Conservation (phyloP, 345 rosid genomes). For the Lumnitzera littorea region DNA sequence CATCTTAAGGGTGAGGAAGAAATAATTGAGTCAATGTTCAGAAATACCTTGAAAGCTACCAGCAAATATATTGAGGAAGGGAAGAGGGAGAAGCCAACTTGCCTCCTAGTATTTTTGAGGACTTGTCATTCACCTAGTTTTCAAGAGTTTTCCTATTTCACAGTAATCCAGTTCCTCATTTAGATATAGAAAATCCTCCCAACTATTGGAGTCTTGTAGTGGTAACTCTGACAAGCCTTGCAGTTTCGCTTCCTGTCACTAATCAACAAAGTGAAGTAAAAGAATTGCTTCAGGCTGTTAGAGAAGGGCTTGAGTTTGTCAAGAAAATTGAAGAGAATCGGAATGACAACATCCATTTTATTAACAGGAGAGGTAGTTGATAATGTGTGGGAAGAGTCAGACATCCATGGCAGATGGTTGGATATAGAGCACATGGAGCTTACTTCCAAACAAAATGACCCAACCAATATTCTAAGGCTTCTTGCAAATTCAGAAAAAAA, state of each 20-base stretch:
- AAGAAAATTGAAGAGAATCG: slow-evolving; percentile 37
- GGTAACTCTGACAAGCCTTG: no score
- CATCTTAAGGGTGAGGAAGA: slow-evolving; percentile 81
- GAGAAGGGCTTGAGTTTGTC: slow-evolving; percentile 52
- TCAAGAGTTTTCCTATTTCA: no score
- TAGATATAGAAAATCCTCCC: no score
- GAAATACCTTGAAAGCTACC: slow-evolving; percentile 51
- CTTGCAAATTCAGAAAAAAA: slow-evolving; percentile 2
- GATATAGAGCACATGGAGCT: slow-evolving; percentile 55
- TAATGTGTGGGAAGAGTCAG: slow-evolving; percentile 48
- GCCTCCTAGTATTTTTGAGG: slow-evolving; percentile 18
- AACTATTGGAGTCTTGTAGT: no score
- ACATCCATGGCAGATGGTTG: slow-evolving; percentile 62
- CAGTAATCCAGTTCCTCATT: no score
- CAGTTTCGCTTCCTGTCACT: no score
- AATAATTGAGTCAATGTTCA: slow-evolving; percentile 47
- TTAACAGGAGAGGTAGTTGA: slow-evolving; percentile 46
- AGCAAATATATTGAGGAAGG: slow-evolving; percentile 52
- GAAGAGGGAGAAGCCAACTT: slow-evolving; percentile 38
- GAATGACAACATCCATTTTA: slow-evolving; percentile 22
- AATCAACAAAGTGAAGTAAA: neutral
- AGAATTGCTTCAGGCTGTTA: slow-evolving; percentile 36
- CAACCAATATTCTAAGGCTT: neutral
- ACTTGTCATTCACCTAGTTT: no score
- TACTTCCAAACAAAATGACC: slow-evolving; percentile 23